Conservation (phyloP, 2,329 filamentous ascomycete genomes). For the Claviceps pusilla region DNA sequence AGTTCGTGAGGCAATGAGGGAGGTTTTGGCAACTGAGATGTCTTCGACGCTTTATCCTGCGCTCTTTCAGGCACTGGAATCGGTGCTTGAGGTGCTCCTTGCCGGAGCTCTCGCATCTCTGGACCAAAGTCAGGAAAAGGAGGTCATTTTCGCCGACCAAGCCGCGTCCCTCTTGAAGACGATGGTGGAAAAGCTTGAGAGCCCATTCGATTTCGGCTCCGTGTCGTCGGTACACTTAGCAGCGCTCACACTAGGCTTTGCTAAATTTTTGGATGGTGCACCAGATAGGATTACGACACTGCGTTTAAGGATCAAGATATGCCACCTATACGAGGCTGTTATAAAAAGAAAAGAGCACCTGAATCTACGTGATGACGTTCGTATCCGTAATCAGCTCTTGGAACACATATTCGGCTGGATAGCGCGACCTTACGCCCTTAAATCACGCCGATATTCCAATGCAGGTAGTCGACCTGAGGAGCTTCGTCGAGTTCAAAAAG, state of each 20-base stretch:
- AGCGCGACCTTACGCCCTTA: conserved; percentile 40
- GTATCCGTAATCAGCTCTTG: conserved; percentile 52
- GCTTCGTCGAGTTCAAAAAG: conserved; percentile 41
- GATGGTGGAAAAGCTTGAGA: conserved; percentile 49
- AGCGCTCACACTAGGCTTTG: conserved; percentile 48
- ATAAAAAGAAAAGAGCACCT: conserved; percentile 53
- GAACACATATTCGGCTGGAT: conserved; percentile 58
- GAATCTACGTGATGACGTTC: conserved; percentile 53
- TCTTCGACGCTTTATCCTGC: conserved; percentile 46
- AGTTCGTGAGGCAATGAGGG: conserved; percentile 51
- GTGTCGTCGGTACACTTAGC: conserved; percentile 51
- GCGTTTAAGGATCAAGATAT: conserved; percentile 54
- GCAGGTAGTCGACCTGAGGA: conserved; percentile 39
- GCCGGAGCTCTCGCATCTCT: conserved; percentile 37
- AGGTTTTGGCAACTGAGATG: conserved; percentile 51
- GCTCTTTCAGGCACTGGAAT: conserved; percentile 49
- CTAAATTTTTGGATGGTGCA: conserved; percentile 48
- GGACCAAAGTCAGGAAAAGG: conserved; percentile 40
- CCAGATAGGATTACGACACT: conserved; percentile 40
- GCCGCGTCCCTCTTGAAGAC: conserved; percentile 47
- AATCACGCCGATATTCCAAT: conserved; percentile 17
- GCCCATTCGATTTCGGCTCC: conserved; percentile 45
- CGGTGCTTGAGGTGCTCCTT: conserved; percentile 48
- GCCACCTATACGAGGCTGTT: conserved; percentile 50
- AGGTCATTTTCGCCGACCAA: conserved; percentile 53